Conservation (phyloP, 495 filamentous ascomycete species). For the Penicillium mononematosum region DNA sequence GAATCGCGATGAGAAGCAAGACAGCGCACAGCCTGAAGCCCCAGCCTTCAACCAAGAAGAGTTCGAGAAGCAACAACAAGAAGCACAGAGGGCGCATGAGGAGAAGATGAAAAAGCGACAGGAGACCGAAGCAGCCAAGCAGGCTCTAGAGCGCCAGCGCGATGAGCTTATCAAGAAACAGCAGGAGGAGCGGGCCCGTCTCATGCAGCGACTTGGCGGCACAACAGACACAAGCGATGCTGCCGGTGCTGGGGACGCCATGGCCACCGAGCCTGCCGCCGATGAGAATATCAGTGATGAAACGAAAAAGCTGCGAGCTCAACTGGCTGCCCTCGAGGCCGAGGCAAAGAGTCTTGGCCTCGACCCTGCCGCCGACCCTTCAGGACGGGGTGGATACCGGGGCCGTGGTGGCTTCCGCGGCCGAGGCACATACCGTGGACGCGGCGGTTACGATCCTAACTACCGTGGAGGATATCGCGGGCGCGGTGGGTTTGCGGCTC, state of each 20-base stretch:
- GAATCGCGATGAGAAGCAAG: slow-evolving; percentile 40
- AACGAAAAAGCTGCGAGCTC: slow-evolving; percentile 69
- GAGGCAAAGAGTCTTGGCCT: slow-evolving; percentile 82
- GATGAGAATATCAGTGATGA: slow-evolving; percentile 54
- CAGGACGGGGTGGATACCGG: slow-evolving; percentile 38
- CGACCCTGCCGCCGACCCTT: slow-evolving; percentile 50
- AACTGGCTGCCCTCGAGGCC: slow-evolving; percentile 78
- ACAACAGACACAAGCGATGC: slow-evolving; percentile 36
- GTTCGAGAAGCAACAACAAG: slow-evolving; percentile 70
- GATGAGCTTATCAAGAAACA: slow-evolving; percentile 73
- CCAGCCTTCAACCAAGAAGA: slow-evolving; percentile 71
- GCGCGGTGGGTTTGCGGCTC: slow-evolving; percentile 32
- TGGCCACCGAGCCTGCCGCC: slow-evolving; percentile 30
- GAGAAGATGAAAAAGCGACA: slow-evolving; percentile 71
- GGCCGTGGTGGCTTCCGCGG: slow-evolving; percentile 49
- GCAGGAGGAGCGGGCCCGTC: slow-evolving; percentile 69
- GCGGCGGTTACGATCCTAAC: slow-evolving; percentile 45
- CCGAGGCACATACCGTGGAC: slow-evolving; percentile 54
- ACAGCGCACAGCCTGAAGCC: slow-evolving; percentile 29
- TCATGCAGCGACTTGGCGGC: slow-evolving; percentile 61
- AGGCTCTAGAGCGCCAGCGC: slow-evolving; percentile 72
- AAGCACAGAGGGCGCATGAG: slow-evolving; percentile 76
- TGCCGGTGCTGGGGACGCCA: slow-evolving; percentile 15
- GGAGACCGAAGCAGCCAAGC: slow-evolving; percentile 68
- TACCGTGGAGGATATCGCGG: slow-evolving; percentile 33